Evolutionary conservation across 352 stramenopile species (phyloP).

Genomic region (Globisporangium solare): DNA sequence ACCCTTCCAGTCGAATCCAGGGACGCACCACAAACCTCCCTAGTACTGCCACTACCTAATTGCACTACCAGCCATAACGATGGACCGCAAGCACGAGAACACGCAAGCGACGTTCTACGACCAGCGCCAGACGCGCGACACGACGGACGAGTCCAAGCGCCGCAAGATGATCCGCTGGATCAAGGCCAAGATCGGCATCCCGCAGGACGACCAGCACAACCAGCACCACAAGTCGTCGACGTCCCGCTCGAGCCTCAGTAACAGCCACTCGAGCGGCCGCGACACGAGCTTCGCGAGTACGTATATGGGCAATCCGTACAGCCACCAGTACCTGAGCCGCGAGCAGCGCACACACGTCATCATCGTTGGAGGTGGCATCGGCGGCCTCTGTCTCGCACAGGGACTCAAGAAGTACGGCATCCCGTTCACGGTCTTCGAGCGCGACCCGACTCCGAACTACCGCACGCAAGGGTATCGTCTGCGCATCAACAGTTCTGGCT

Average conservation of each 20-base stretch:
- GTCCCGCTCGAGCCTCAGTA: slow-evolving; percentile 3
- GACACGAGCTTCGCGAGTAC: background rate
- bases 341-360: slow-evolving; percentile 27
- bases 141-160: slow-evolving; percentile 44
- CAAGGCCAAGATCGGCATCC: slow-evolving; percentile 40
- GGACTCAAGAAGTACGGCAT: slow-evolving; percentile 54
- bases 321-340: slow-evolving; percentile 5
- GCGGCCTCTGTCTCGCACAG: slow-evolving; percentile 54
- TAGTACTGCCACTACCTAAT: too few species aligned
- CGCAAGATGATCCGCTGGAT: slow-evolving; percentile 61
- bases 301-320: slow-evolving; percentile 7
- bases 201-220: slow-evolving; percentile 13
- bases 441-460: slow-evolving; percentile 57
- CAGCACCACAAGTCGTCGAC: slow-evolving; percentile 9
- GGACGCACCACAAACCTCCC: too few species aligned
- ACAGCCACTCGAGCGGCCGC: slow-evolving; percentile 1
- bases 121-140: slow-evolving; percentile 29
- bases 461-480: slow-evolving; percentile 56
- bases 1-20: too few species aligned
- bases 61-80: background rate
- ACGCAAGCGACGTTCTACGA: slow-evolving; percentile 25
- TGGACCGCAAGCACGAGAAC: slow-evolving; percentile 9
- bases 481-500: slow-evolving; percentile 53
- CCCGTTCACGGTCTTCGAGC: slow-evolving; percentile 64
- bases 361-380: slow-evolving; percentile 52